Base-by-base conservation (phyloP, 1,139 yeast species). In the Waltiozyma sp. region DNA sequence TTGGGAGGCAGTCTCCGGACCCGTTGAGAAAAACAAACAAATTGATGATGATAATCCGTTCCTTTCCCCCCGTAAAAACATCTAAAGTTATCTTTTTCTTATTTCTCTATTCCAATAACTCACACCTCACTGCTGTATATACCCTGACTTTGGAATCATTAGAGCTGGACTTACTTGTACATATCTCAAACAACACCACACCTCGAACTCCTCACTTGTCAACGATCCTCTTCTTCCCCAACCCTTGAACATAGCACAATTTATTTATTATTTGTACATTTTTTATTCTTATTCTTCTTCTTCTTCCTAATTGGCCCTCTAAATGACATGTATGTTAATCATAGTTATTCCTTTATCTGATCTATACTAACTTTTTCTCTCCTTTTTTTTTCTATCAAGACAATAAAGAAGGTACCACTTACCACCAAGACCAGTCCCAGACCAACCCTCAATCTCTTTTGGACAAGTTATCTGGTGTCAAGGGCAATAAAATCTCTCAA, bases 401-500 rank as follows among this genome's bases (percentile, higher is more conserved):
- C 16, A 21, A 33, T 33, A 33, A 33, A 16, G 36, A 33, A 18
- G n/a, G n/a, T n/a, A 31, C 11, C 9, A n/a, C 34, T 15, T 33
- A 7, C 18, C 19, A 7, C 18, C 19, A 18, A 16, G 21, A 33
- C 21, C 36, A 33, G 16, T 16, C 36, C 21, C 36, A 33, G 16
- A 7, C 36, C 19, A 33, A 18, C 14, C 19, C 26, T 4, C 38
- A 21, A 19, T 44, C 47, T 6, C 42, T 45, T 8, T 24, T 40
- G 15, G 49, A 47, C 13, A 41, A 36, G 31, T 40, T 47, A 3
- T 36, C 38, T 7, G 38, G 38, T 6, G 19, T 11, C 19, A 18
- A 35, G 34, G 6, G 16, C 24, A n/a, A n/a, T n/a, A n/a, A n/a
- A n/a, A n/a, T 15, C 18, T 19, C 4, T 19, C n/a, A 7, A 19